Evolutionary conservation across 345 rosid genomes (phyloP).

Genomic region (Rhodamnia argentea): DNA sequence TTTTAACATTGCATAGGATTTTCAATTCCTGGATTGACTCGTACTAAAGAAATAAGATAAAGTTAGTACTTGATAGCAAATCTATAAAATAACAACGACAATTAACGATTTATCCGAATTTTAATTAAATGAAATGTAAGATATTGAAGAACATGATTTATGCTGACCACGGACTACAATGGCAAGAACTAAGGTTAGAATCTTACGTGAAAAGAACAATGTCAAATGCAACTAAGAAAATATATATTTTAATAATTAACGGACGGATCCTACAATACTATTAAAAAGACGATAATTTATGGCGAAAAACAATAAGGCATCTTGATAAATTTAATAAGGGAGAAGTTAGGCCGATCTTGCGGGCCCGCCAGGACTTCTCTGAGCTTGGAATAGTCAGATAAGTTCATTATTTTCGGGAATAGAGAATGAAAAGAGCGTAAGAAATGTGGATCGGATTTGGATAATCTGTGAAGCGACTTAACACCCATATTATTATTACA

Average conservation of each 20-base stretch:
- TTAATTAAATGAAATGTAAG: neutral
- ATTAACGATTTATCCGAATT: neutral
- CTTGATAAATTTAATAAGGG: too few relatives aligned
- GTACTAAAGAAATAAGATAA: neutral
- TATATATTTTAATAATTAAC: too few relatives aligned
- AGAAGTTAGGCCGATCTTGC: too few relatives aligned
- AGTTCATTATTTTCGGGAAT: too few relatives aligned
- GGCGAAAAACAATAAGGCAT: too few relatives aligned
- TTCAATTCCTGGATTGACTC: neutral
- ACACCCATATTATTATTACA: too few relatives aligned
- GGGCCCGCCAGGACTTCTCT: neutral
- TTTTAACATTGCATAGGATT: neutral
- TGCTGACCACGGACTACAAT: neutral
- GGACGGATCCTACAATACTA: neutral
- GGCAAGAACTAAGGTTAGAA: neutral
- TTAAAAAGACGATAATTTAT: too few relatives aligned
- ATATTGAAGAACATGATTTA: neutral
- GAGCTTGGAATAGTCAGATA: accelerated
- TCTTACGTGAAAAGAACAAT: neutral
- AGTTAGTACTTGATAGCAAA: neutral
- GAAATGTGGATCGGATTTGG: too few relatives aligned
- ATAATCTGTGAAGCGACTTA: too few relatives aligned
- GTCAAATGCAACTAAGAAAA: neutral
- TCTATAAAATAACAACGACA: neutral
- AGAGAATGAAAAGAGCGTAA: neutral